These are phyloP conservation scores for Dictyostelium capitatum DNA, from an alignment of 78 protist species.

Conservation along the genomic window DNA sequence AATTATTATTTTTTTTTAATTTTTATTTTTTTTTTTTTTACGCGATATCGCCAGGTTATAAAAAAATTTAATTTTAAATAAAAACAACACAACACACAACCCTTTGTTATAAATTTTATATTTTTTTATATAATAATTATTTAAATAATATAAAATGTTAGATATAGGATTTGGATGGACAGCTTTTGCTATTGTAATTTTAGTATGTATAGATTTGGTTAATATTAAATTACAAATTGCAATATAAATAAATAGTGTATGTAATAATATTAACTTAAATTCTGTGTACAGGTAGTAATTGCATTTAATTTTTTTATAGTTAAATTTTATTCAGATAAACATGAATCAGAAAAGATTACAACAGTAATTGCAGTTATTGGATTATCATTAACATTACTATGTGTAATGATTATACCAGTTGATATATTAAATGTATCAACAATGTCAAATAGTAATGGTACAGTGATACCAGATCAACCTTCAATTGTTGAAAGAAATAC, in stretches of 20 bases:
- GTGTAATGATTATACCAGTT: constrained; percentile 82
- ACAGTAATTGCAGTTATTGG: constrained; percentile 66
- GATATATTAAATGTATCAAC: constrained; percentile 73
- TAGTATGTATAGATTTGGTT: no score
- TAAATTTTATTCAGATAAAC: constrained; percentile 75
- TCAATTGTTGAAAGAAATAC: constrained; percentile 11
- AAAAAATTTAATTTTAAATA: no score
- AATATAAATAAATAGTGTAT: no score
- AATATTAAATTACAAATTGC: no score
- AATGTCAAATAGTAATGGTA: constrained; percentile 60
- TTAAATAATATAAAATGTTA: no score
- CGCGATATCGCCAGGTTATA: no score
- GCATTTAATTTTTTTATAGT: constrained; percentile 38
- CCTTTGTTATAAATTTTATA: no score
- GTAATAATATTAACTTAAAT: no score
- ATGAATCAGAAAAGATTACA: constrained; percentile 71
- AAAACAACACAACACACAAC: no score
- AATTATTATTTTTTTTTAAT: no score
- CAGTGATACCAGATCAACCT: not conserved
- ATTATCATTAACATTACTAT: constrained; percentile 53
- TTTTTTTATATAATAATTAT: no score
- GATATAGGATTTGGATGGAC: not conserved
- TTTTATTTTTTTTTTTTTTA: no score
- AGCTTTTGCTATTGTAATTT: not conserved
- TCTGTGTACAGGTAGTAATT: constrained; percentile 42